Percentiles rank a stretch among this genome's conserved stretches.
These are phyloP conservation scores for Tricholoma saponaceum DNA, from an alignment of 768 basidiomycete genomes.

Conservation along the genomic window DNA sequence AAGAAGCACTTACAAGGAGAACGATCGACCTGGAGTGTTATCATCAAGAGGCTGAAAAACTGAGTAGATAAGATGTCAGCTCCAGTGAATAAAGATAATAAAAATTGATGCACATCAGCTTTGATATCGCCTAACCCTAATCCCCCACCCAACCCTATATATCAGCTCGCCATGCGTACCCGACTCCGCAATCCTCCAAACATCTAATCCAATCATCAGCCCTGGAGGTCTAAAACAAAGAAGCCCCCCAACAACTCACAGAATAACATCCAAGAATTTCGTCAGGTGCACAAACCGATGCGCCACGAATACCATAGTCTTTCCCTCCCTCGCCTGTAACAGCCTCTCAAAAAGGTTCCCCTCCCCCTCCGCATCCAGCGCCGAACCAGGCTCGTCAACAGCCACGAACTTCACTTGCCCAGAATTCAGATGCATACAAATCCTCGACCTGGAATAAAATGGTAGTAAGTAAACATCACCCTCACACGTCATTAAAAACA, in stretches of 20 bases:
- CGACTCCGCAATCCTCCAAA: slow-evolving; percentile 31
- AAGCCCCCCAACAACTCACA: slow-evolving; percentile 25
- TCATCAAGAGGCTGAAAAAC: no score
- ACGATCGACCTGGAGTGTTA: no score
- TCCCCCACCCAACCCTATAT: slow-evolving; percentile 22
- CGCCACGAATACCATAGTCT: slow-evolving; percentile 22
- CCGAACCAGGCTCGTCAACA: slow-evolving; percentile 46
- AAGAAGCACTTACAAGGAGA: no score
- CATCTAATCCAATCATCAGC: slow-evolving; percentile 15
- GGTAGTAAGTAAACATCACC: no score
- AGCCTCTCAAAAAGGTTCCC: slow-evolving; percentile 32
- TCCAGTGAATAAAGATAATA: no score
- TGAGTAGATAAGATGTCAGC: no score
- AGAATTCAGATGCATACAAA: slow-evolving; percentile 26
- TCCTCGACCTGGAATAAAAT: slow-evolving; percentile 25
- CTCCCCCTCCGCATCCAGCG: slow-evolving; percentile 42
- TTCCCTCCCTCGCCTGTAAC: slow-evolving; percentile 26
- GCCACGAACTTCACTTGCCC: slow-evolving; percentile 31
- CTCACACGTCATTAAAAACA: not conserved
- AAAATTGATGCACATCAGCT: no score
- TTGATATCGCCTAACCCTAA: no score
- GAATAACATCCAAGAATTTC: slow-evolving; percentile 30
- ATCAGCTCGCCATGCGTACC: slow-evolving; percentile 32
- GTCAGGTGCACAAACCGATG: no score
- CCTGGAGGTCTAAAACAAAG: no score